Percentiles rank a stretch among this genome's conserved stretches.
These are phyloP conservation scores for Helotiales sp. DNA, from an alignment of 2,329 filamentous ascomycete species.

Conservation along the genomic window DNA sequence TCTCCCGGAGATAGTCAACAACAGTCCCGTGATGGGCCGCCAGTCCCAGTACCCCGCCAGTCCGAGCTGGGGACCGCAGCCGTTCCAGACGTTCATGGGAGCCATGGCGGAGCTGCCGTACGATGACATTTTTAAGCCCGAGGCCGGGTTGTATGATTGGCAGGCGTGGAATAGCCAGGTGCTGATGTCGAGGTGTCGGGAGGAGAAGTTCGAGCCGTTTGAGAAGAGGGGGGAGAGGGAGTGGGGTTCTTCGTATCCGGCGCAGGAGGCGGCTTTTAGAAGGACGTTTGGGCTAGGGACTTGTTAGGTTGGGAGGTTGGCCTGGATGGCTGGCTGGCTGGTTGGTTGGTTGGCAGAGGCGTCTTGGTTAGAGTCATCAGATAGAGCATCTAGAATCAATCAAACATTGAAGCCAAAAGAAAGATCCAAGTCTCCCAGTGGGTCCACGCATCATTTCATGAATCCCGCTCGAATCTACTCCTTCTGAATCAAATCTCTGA, in stretches of 20 bases:
- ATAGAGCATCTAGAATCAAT: conserved; percentile 15
- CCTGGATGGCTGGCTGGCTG: neutral
- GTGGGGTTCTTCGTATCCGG: conserved; percentile 24
- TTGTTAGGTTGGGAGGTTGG: conserved; percentile 17
- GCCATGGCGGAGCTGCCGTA: conserved; percentile 40
- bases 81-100: conserved; percentile 44
- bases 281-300: conserved; percentile 31
- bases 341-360: neutral
- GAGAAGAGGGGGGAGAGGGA: conserved; percentile 35
- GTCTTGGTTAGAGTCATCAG: conserved; percentile 7
- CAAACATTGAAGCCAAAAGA: conserved; percentile 7
- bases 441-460: neutral
- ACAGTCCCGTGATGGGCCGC: conserved; percentile 26
- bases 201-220: conserved; percentile 39
- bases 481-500: neutral
- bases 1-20: conserved; percentile 31
- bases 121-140: conserved; percentile 43
- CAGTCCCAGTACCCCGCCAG: conserved; percentile 37
- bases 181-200: conserved; percentile 39
- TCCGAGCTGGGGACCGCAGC: conserved; percentile 38
- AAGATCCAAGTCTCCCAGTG: neutral
- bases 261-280: conserved; percentile 24
- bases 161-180: conserved; percentile 41
- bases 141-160: conserved; percentile 41
- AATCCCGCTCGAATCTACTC: neutral